phyloP scores from a whole-genome alignment of 2,329 filamentous ascomycete species.

The Chrysoporthe austroafricana region DNA sequence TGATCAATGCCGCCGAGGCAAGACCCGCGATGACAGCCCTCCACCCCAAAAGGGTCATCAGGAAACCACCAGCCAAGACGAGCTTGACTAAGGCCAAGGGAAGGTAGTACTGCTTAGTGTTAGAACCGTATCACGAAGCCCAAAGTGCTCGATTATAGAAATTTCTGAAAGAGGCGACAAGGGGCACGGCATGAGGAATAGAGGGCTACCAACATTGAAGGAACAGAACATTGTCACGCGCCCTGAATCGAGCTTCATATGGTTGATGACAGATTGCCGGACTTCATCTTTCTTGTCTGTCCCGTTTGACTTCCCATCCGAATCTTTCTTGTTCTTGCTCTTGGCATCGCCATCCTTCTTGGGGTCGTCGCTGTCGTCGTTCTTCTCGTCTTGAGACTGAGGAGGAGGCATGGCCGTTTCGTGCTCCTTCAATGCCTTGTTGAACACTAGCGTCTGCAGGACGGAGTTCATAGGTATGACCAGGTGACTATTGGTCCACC shows the following conservation, averaged over 20 bases:
- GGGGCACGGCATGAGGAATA: background rate
- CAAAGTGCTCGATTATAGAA: background rate
- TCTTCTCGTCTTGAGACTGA: conserved; percentile 21
- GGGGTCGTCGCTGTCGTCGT: conserved; percentile 26
- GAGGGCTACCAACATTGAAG: conserved; percentile 22
- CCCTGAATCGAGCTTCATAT: conserved; percentile 42
- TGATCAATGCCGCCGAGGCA: conserved; percentile 34
- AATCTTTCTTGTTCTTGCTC: conserved; percentile 9
- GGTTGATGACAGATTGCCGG: conserved; percentile 42
- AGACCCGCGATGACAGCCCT: conserved; percentile 38
- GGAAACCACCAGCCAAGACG: conserved; percentile 37
- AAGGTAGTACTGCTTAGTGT: conserved; percentile 34
- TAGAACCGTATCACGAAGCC: conserved; percentile 27
- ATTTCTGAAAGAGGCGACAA: background rate
- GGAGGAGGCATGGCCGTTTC: conserved; percentile 36
- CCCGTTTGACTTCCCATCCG: conserved; percentile 15
- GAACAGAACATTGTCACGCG: conserved; percentile 31
- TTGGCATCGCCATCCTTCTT: conserved; percentile 24
- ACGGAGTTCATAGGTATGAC: conserved; percentile 39
- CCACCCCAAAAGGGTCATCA: conserved; percentile 40
- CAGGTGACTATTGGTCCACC: conserved; percentile 40
- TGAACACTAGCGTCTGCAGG: conserved; percentile 41
- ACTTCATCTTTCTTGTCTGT: conserved; percentile 33
- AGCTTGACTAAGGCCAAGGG: conserved; percentile 42
- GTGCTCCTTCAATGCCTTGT: conserved; percentile 41